These are phyloP conservation scores for Pythium insidiosum DNA, from an alignment of 352 stramenopile genomes.

Conservation along the genomic window DNA sequence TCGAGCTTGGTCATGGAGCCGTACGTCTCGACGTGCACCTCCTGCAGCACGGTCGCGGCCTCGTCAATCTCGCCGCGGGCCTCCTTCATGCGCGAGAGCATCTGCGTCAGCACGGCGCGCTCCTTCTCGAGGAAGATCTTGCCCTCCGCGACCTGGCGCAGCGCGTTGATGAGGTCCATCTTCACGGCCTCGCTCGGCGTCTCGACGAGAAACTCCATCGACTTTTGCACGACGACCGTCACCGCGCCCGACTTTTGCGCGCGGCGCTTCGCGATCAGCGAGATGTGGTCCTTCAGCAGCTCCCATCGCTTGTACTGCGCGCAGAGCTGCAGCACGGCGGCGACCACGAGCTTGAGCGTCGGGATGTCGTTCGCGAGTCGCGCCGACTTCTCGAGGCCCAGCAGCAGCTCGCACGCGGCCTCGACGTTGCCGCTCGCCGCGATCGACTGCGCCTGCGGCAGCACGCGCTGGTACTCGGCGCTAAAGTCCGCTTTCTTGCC, in stretches of 20 bases:
- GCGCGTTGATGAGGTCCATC: slow-evolving; percentile 89
- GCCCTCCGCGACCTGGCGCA: slow-evolving; percentile 93
- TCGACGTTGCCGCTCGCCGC: slow-evolving; percentile 71
- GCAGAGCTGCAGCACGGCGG: slow-evolving; percentile 69
- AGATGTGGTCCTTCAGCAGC: slow-evolving; percentile 81
- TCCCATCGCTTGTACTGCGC: slow-evolving; percentile 84
- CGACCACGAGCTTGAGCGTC: slow-evolving; percentile 80
- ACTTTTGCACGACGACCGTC: slow-evolving; percentile 74
- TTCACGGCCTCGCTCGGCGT: slow-evolving; percentile 81
- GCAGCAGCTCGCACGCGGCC: slow-evolving; percentile 71
- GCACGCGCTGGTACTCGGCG: slow-evolving; percentile 48
- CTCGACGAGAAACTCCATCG: slow-evolving; percentile 75
- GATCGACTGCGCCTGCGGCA: slow-evolving; percentile 57
- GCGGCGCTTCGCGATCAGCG: slow-evolving; percentile 82
- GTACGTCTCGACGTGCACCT: slow-evolving; percentile 98
- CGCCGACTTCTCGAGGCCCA: slow-evolving; percentile 81
- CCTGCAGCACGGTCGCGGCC: slow-evolving; percentile 94
- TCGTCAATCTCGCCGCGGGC: slow-evolving; percentile 87
- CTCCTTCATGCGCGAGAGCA: slow-evolving; percentile 91
- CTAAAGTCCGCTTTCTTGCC: slow-evolving; percentile 76
- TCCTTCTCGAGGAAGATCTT: slow-evolving; percentile 98
- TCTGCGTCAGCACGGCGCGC: slow-evolving; percentile 89
- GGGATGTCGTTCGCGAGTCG: slow-evolving; percentile 77
- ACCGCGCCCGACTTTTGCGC: slow-evolving; percentile 86
- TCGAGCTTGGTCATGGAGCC: slow-evolving; percentile 97